Base-by-base conservation (phyloP, 805 yeast species). In the Candida hispaniensis region DNA sequence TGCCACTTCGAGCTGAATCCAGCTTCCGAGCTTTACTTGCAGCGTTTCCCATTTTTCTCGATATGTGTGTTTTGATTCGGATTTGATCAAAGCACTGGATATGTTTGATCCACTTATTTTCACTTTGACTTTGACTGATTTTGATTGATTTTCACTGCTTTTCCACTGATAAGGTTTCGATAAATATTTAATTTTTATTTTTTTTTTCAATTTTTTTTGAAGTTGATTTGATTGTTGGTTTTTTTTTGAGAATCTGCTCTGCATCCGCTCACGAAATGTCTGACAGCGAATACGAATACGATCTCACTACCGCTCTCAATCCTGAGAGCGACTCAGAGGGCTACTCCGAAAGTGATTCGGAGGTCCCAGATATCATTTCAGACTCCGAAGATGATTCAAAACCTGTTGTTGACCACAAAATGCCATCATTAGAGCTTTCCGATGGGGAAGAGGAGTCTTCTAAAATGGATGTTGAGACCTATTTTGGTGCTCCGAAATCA, bases 351-450 rank as follows among this genome's bases (percentile, higher is more conserved):
- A 43, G 21, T 10, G 50, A 47, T 6, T 27, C 46, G 7, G 51
- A 47, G 19, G 54, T 45, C 22, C 43, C 67, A 18, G 56, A 32
- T 5, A 34, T 25, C 16, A 26, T 63, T 21, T 62, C 67, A 27
- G 71, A 67, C 34, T 75, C 67, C 8, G 75, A 66, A 21, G 67
- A 65, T 26, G 54, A 45, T 6, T 56, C 18, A 56, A 52, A 6
- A 30, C 18, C 4, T 40, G 27, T 11, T 23, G 14, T 8, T 20
- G 14, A 14, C 9, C 23, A 19, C 14, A 9, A 11, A 20, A 24
- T 22, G 27, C 70, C 69, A 7, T 26, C 45, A 1, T 46, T 70
- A 35, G 73, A 69, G 44, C 51, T 64, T 10, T 57, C 64, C 6
- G 74, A 66, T 39, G 50, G 43, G 13, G 56, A 51, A 12, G 64